phyloP scores from a whole-genome alignment of 2,329 filamentous ascomycete species.

The Paraphaeosphaeria sporulosa region DNA sequence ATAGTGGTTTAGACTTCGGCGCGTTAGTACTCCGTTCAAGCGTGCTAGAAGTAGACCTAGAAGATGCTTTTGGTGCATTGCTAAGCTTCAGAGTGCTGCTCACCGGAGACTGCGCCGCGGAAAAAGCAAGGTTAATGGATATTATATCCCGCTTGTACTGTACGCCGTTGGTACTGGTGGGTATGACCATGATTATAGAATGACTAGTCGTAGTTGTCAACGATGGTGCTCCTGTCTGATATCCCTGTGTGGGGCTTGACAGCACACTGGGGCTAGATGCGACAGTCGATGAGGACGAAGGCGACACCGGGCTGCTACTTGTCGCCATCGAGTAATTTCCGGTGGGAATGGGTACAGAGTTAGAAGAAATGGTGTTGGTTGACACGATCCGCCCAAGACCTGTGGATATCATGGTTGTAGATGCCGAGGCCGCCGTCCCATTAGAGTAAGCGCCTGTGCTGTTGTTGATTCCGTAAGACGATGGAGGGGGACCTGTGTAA shows the following conservation, averaged over 20 bases:
- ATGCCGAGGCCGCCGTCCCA: background rate
- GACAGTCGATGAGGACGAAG: background rate
- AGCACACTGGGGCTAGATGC: background rate
- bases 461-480: background rate
- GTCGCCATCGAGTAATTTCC: background rate
- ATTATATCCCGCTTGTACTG: background rate
- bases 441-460: background rate
- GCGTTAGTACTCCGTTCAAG: background rate
- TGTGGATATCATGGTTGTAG: background rate
- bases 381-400: background rate
- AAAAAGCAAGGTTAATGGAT: background rate
- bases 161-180: background rate
- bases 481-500: background rate
- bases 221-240: background rate
- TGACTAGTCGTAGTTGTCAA: background rate
- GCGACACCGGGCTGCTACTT: background rate
- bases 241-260: background rate
- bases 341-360: background rate
- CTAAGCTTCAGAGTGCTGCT: background rate
- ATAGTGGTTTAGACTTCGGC: background rate
- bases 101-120: background rate
- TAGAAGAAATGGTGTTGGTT: background rate
- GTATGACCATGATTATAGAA: background rate
- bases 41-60: conserved; percentile 5
- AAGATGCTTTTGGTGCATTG: background rate